phyloP scores from a whole-genome alignment of 2,329 filamentous ascomycete species.

The Macrophomina phaseolina region DNA sequence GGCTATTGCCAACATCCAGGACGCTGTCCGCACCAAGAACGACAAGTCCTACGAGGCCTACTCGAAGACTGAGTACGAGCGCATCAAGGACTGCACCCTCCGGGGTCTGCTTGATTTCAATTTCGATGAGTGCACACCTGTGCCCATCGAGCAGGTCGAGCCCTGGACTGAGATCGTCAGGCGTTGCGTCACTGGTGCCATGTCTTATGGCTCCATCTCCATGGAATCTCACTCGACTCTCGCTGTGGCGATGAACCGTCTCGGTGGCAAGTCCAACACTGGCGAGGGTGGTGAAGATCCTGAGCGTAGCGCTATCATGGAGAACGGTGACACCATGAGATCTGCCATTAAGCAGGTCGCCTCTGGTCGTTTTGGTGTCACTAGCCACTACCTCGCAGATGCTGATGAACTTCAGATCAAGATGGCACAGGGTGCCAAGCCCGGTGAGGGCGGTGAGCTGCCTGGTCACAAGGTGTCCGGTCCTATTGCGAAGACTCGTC shows the following conservation, averaged over 20 bases:
- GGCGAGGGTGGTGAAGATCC: constrained; percentile 96
- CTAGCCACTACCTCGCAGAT: constrained; percentile 91
- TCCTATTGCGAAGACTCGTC: constrained; percentile 90
- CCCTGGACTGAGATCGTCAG: constrained; percentile 98
- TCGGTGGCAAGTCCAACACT: constrained; percentile 96
- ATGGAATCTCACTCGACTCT: constrained; percentile 98
- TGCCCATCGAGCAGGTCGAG: constrained; percentile 96
- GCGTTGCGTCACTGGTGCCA: constrained; percentile 94
- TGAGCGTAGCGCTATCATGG: constrained; percentile 82
- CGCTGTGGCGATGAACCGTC: constrained; percentile 93
- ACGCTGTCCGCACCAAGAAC: constrained; percentile 95
- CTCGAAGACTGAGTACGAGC: constrained; percentile 89
- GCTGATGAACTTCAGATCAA: constrained; percentile 98
- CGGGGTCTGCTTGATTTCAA: constrained; percentile 95
- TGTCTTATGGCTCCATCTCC: constrained; percentile 98
- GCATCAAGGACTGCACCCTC: constrained; percentile 95
- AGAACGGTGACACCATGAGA: constrained; percentile 95
- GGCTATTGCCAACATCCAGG: constrained; percentile 95
- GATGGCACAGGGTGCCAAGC: constrained; percentile 98
- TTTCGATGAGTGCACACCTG: constrained; percentile 82
- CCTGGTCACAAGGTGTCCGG: constrained; percentile 96
- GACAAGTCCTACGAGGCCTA: constrained; percentile 99
- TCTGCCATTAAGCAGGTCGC: constrained; percentile 98
- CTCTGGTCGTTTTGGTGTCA: constrained; percentile 94
- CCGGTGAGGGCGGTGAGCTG: constrained; percentile 95